Evolutionary conservation across 1,139 yeast species (phyloP).

Genomic region (Nakaseomyces sp.): DNA sequence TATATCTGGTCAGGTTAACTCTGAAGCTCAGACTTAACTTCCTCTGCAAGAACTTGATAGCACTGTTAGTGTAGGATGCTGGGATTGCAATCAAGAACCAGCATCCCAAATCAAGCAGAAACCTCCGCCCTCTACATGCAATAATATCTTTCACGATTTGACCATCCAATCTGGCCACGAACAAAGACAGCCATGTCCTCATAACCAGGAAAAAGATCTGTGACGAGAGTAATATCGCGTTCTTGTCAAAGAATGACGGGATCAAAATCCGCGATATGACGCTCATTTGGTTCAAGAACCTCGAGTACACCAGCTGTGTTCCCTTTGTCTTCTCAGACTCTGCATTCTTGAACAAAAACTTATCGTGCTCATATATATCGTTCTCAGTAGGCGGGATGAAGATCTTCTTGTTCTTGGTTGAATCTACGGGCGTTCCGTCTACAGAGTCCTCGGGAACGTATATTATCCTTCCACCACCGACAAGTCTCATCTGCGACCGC

Average conservation of each 20-base stretch:
- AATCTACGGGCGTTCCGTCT: slow-evolving; percentile 8
- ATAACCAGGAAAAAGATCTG: slow-evolving; percentile 71
- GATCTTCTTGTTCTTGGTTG: slow-evolving; percentile 29
- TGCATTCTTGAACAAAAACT: slow-evolving; percentile 34
- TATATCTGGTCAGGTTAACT: slow-evolving; percentile 73
- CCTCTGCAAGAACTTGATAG: slow-evolving; percentile 73
- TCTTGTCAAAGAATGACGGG: slow-evolving; percentile 63
- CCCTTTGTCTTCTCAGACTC: slow-evolving; percentile 27
- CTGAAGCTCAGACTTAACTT: slow-evolving; percentile 76
- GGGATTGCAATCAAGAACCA: slow-evolving; percentile 92
- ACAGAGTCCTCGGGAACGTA: slow-evolving; percentile 37
- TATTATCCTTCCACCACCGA: slow-evolving; percentile 51
- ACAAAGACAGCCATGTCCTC: slow-evolving; percentile 78
- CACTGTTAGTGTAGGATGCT: slow-evolving; percentile 86
- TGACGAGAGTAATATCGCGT: slow-evolving; percentile 54
- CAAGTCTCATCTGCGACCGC: slow-evolving; percentile 31
- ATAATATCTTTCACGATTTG: slow-evolving; percentile 85
- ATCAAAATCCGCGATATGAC: slow-evolving; percentile 78
- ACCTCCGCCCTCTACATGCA: slow-evolving; percentile 70
- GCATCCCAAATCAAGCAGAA: slow-evolving; percentile 65
- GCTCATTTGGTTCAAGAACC: slow-evolving; percentile 61
- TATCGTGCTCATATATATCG: slow-evolving; percentile 35
- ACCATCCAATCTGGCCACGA: slow-evolving; percentile 86
- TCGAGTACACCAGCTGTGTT: slow-evolving; percentile 47
- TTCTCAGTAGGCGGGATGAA: slow-evolving; percentile 34